Evolutionary conservation across 371 early-diverging fungal species (phyloP), one percentile per base, ranked within the genome.

Genomic region (Lichtheimia ramosa): DNA sequence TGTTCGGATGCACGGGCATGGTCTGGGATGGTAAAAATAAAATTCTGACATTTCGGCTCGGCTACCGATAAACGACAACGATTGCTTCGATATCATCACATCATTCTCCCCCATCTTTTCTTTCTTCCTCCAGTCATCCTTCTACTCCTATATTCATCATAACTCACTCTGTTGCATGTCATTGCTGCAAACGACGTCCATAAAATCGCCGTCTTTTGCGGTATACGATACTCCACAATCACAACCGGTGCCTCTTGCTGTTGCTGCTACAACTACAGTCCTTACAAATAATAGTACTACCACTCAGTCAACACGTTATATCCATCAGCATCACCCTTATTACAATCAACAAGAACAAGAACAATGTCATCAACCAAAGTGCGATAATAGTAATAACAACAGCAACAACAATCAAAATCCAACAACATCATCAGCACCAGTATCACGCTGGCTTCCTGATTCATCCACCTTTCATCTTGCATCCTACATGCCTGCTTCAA

Each of bases 401-500:
- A 34, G 7, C 28, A 28, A 28, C 28, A 28, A 7, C 28, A 34
- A 34, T 34, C 34, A 34, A 34, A 6, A 4, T 34, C 0, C 34
- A 34, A 24, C 16, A 4, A 4, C 42, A 40, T 15, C 41, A 34
- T 15, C 41, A 34, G 58, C 58, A 39, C 50, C 58, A 0, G 27
- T 58, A 48, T 58, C 58, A 21, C 51, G 58, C 10, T 58, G 58
- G 58, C 27, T 58, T 20, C 58, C 58, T 14, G 58, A 50, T 50
- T 49, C 58, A 49, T 58, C 58, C 41, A 58, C 39, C 20, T 58
- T 58, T 41, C 18, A 49, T 15, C 48, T 58, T 21, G 24, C 27
- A 39, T 49, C 48, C 5, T 58, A 58, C 28, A 34, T 58, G 49
- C 58, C 50, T n/a, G 21, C 24, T 8, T n/a, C 18, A 13, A 12